phyloP scores from a whole-genome alignment of 306 rosid species.

The Quillaja saponaria region DNA sequence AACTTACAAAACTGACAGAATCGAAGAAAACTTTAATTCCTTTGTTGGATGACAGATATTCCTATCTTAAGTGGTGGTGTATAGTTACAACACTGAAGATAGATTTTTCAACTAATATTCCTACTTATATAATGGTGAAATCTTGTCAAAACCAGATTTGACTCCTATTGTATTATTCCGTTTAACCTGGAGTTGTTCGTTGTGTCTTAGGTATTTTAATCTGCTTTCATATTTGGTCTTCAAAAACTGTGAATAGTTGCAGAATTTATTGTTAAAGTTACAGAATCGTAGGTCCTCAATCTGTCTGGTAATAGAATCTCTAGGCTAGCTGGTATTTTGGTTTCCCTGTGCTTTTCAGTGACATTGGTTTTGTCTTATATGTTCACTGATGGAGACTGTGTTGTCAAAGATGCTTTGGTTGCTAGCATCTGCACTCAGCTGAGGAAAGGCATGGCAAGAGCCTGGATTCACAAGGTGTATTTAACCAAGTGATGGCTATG shows the following conservation, averaged over 20 bases:
- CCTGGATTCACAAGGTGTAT: no score
- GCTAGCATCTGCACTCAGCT: no score
- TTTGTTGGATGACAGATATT: not conserved
- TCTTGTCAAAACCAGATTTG: not conserved
- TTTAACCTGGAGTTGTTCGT: constrained; percentile 6
- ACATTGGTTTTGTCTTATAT: not conserved
- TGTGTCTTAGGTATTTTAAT: constrained; percentile 12
- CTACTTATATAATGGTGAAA: constrained; percentile 2
- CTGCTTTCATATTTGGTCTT: constrained; percentile 1
- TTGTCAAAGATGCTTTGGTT: no score
- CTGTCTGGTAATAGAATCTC: constrained; percentile 14
- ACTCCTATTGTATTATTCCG: not conserved
- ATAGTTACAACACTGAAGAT: no score
- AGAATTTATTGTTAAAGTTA: constrained; percentile 1
- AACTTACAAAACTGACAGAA: not conserved
- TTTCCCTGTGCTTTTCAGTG: constrained; percentile 14
- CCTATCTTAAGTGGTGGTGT: not conserved
- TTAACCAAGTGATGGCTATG: no score
- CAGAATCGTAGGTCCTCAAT: no score
- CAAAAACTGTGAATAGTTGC: constrained; percentile 3
- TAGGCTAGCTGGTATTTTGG: not conserved
- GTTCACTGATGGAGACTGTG: no score
- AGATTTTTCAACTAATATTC: not conserved
- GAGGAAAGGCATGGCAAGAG: no score
- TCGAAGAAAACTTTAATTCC: constrained; percentile 4